phyloP scores from a whole-genome alignment of 164 flowering plant species.

The Dillenia suffruticosa region DNA sequence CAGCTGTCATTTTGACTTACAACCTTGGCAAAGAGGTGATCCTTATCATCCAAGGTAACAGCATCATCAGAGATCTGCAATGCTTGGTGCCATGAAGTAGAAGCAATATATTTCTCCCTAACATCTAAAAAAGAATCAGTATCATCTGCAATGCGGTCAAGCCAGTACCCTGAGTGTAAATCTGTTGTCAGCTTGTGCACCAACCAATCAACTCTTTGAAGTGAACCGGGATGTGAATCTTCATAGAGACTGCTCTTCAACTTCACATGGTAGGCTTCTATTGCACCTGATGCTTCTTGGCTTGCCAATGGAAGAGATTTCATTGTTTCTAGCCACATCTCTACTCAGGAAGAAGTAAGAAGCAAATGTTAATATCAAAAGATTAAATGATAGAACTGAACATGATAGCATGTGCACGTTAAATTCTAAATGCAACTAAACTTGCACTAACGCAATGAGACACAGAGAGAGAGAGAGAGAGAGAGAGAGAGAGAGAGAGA shows the following conservation, averaged over 20 bases:
- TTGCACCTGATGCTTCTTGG: constrained; percentile 88
- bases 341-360: constrained; percentile 24
- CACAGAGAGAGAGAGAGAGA: too few species aligned
- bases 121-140: constrained; percentile 78
- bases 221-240: constrained; percentile 86
- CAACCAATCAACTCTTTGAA: constrained; percentile 94
- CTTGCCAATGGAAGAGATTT: constrained; percentile 79
- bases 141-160: constrained; percentile 90
- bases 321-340: constrained; percentile 91
- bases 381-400: constrained; percentile 8
- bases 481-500: too few species aligned
- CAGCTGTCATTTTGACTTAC: constrained; percentile 55
- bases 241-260: constrained; percentile 75
- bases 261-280: constrained; percentile 92
- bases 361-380: not conserved
- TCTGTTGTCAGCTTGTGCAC: constrained; percentile 93
- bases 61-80: constrained; percentile 60
- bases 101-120: constrained; percentile 79
- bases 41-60: constrained; percentile 51
- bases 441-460: too few species aligned
- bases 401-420: not conserved
- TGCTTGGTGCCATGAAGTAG: constrained; percentile 93
- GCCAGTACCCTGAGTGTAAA: constrained; percentile 90
- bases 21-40: constrained; percentile 66
- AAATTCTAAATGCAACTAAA: too few species aligned